These are phyloP conservation scores for Xanthoceras sorbifolium DNA, from an alignment of 345 rosid species.

Conservation along the genomic window DNA sequence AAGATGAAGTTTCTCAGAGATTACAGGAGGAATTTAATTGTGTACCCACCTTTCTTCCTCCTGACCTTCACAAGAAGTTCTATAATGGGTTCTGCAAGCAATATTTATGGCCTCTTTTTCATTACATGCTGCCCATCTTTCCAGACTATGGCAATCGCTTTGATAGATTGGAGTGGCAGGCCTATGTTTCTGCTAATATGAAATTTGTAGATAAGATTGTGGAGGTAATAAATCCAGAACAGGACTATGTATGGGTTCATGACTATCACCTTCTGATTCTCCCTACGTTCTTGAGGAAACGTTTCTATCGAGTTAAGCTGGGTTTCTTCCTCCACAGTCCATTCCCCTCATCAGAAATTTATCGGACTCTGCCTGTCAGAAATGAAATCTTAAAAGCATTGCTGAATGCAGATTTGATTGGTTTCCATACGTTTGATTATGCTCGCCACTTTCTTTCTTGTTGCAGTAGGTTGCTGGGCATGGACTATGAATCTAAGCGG, in stretches of 20 bases:
- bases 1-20: conserved; percentile 46
- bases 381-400: conserved; percentile 45
- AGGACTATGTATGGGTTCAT: conserved; percentile 55
- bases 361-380: conserved; percentile 50
- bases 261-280: conserved; percentile 56
- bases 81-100: conserved; percentile 54
- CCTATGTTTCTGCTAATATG: conserved; percentile 52
- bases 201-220: conserved; percentile 50
- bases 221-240: conserved; percentile 46
- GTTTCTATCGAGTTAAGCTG: conserved; percentile 46
- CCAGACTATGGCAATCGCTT: conserved; percentile 50
- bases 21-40: conserved; percentile 45
- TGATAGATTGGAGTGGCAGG: conserved; percentile 46
- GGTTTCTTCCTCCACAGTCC: conserved; percentile 60
- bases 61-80: conserved; percentile 44
- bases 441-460: conserved; percentile 54
- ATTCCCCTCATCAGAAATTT: conserved; percentile 54
- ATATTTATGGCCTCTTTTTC: conserved; percentile 53
- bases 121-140: conserved; percentile 50
- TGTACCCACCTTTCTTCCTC: conserved; percentile 49
- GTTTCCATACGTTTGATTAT: conserved; percentile 54
- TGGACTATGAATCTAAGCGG: conserved; percentile 52
- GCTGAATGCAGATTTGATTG: conserved; percentile 50
- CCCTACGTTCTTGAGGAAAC: conserved; percentile 48
- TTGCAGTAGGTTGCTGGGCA: conserved; percentile 54